These are phyloP conservation scores for Microbotryomycetes sp. DNA, from an alignment of 1,284 basidiomycete genomes.

Conservation along the genomic window DNA sequence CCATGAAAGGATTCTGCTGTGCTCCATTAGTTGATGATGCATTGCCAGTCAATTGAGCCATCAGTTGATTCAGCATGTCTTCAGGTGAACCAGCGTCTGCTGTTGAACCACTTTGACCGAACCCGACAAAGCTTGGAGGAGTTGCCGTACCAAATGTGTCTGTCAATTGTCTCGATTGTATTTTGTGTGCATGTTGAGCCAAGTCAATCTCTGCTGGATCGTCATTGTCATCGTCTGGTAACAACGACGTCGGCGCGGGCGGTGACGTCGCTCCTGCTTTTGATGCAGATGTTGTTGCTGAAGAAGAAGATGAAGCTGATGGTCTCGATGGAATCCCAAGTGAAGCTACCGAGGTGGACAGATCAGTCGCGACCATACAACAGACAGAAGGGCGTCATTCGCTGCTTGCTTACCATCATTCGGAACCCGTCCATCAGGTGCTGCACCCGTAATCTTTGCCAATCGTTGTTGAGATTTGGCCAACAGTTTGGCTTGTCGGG, in stretches of 20 bases:
- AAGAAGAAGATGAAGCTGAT: constrained; percentile 8
- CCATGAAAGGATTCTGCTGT: neutral
- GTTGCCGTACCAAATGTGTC: too few relatives aligned
- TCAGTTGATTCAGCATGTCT: constrained; percentile 33
- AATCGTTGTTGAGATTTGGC: constrained; percentile 37
- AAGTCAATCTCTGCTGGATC: constrained; percentile 38
- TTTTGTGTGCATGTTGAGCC: too few relatives aligned
- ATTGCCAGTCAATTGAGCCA: constrained; percentile 25
- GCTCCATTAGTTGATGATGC: too few relatives aligned
- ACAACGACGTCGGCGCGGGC: constrained; percentile 9
- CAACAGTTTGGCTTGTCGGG: constrained; percentile 35
- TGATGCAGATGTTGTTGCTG: constrained; percentile 7
- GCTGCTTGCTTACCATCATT: neutral
- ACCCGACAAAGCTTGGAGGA: too few relatives aligned
- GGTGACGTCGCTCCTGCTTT: neutral
- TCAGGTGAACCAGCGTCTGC: neutral
- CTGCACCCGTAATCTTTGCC: constrained; percentile 37
- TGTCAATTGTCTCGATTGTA: too few relatives aligned
- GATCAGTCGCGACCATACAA: constrained; percentile 5
- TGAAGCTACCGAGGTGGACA: constrained; percentile 6
- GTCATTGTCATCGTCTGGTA: constrained; percentile 28
- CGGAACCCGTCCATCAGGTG: neutral
- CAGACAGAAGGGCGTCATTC: constrained; percentile 5
- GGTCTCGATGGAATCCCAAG: constrained; percentile 1
- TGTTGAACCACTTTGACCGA: too few relatives aligned